Evolutionary conservation across 1,139 yeast genomes (phyloP).

Genomic region (Saccharomyces hybrid): DNA sequence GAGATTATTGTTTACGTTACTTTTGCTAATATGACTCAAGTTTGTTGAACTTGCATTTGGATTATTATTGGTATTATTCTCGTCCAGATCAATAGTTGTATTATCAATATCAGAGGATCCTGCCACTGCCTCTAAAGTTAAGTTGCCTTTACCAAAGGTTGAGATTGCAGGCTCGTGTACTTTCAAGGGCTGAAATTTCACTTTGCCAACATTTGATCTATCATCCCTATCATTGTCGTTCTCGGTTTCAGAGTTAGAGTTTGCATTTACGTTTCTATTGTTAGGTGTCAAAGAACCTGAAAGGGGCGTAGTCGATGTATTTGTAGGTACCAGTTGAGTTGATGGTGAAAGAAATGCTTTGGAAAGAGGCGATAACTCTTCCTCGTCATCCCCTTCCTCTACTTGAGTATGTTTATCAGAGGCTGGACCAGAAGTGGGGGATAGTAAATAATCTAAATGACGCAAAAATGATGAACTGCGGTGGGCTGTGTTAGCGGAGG

Average conservation of each 20-base stretch:
- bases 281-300: conserved; percentile 4
- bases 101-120: conserved; percentile 10
- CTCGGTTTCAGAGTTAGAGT: neutral
- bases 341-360: neutral
- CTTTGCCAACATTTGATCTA: conserved; percentile 22
- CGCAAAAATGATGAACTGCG: conserved; percentile 31
- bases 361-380: neutral
- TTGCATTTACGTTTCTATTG: conserved; percentile 4
- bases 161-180: conserved; percentile 42
- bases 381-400: neutral
- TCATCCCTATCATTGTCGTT: conserved; percentile 4
- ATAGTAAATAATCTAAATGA: conserved; percentile 32
- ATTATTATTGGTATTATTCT: conserved; percentile 1
- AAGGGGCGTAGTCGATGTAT: neutral
- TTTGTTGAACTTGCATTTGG: conserved; percentile 1
- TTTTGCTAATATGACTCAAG: neutral
- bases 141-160: conserved; percentile 67
- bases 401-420: neutral
- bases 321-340: neutral
- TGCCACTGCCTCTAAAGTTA: conserved; percentile 51
- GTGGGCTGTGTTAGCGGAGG: conserved; percentile 8
- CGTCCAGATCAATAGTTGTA: conserved; percentile 3
- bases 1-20: neutral
- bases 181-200: conserved; percentile 48
- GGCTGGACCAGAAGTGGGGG: conserved; percentile 10